phyloP scores from a whole-genome alignment of 345 rosid species.

The Sisymbrium irio region DNA sequence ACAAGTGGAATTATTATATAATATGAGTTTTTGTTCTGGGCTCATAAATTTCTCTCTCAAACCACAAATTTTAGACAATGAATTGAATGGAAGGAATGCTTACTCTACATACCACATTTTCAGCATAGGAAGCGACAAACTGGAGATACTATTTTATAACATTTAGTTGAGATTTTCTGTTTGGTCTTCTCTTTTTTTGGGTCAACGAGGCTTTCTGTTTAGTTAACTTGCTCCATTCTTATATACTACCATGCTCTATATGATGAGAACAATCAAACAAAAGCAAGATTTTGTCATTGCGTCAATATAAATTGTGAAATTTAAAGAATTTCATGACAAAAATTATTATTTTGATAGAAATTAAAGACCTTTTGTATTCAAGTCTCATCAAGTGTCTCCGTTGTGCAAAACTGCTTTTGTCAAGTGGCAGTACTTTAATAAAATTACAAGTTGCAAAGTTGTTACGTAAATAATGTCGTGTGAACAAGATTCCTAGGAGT shows the following conservation, averaged over 20 bases:
- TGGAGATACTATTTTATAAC: background rate
- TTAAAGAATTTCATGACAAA: background rate
- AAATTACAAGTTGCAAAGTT: conserved; percentile 4
- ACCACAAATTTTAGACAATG: background rate
- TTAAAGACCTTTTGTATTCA: background rate
- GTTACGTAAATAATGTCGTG: background rate
- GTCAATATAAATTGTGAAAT: background rate
- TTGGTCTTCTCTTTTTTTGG: background rate
- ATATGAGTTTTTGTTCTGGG: too few relatives aligned
- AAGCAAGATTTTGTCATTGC: background rate
- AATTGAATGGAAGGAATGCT: background rate
- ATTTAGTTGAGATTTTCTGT: background rate
- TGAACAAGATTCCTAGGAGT: too few relatives aligned
- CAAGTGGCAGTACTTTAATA: background rate
- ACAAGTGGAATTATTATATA: background rate
- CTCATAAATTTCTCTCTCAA: background rate
- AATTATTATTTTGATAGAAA: too few relatives aligned
- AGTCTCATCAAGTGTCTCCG: background rate
- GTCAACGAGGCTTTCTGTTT: background rate
- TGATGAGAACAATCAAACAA: background rate
- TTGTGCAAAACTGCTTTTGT: background rate
- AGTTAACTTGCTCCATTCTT: background rate
- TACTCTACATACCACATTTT: background rate
- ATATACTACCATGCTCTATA: background rate
- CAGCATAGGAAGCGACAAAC: background rate